Base-by-base conservation (phyloP, 2,329 filamentous ascomycete genomes). In the Aspergillus cejpii region DNA sequence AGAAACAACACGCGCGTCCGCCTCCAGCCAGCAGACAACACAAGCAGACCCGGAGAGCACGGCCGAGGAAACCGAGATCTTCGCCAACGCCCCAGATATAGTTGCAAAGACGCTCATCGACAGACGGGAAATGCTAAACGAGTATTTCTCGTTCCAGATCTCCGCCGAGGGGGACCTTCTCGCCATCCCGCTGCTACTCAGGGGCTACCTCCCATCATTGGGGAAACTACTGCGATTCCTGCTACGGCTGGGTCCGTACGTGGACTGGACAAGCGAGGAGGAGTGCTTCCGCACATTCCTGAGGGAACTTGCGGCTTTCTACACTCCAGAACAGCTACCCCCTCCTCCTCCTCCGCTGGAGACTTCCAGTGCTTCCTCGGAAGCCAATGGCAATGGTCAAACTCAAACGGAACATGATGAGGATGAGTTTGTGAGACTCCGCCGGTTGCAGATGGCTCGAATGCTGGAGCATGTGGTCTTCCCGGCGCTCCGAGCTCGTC, bases 121-220 rank as follows among this genome's bases (percentile, higher is more conserved):
- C 52, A 79, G 85, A 8, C 77, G 85, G 27, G 85, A 91, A 58
- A 94, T 98, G 87, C 77, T 98, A 1, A 73, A 78, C 2, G 92
- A 98, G 66, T 98, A 98, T 67, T 97, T 98, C 65, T 85, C 84
- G 1, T 71, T 98, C 36, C 83, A 91, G 43, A 81, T 98, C 27
- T 85, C 85, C 0, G 79, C 83, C 1, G 74, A 84, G 0, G 91
- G 90, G 10, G 79, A 91, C 42, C 73, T 98, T 2, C 67, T 84
- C 37, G 81, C 81, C 23, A 83, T 98, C 12, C 94, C 92, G 0
- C 74, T 98, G 6, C 74, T 98, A 27, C 67, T 94, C 37, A 95
- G 90, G 66, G 89, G 88, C 1, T 98, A 98, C 62, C 85, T 80
- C 6, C 94, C 92, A 0, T 81, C 83, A 5, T 70, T 97, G 46